A percentile compares a stretch with the other conserved stretches of the same genome.
Evolutionary conservation across 2,329 filamentous ascomycete species (phyloP).

Genomic region (Aspergillus sclerotialis): DNA sequence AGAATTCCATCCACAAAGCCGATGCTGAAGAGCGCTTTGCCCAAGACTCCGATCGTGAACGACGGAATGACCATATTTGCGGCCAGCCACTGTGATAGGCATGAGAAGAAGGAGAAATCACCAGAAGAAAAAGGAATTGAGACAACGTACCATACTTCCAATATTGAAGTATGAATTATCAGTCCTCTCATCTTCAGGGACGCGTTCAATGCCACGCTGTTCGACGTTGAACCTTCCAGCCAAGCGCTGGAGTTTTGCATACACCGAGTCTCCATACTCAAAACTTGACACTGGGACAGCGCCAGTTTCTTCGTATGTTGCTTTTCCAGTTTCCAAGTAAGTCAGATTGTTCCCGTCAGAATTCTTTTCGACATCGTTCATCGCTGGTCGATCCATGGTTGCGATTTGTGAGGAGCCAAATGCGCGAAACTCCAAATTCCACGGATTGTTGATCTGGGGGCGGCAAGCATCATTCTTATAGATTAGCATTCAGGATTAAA

Average conservation of each 20-base stretch:
- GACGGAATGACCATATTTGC: conserved; percentile 72
- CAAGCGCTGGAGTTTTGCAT: conserved; percentile 55
- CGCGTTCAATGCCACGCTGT: conserved; percentile 68
- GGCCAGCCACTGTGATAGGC: conserved; percentile 57
- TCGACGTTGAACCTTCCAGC: conserved; percentile 63
- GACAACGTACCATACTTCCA: conserved; percentile 58
- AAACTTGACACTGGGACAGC: conserved; percentile 55
- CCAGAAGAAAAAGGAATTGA: too few relatives aligned
- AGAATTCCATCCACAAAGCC: conserved; percentile 68
- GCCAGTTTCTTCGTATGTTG: too few relatives aligned
- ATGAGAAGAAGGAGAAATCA: conserved; percentile 5
- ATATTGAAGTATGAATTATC: conserved; percentile 61
- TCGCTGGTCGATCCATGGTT: background rate
- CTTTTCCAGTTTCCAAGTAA: too few relatives aligned
- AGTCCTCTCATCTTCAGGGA: conserved; percentile 61
- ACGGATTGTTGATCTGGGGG: conserved; percentile 1
- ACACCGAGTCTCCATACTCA: conserved; percentile 48
- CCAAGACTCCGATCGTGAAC: conserved; percentile 68
- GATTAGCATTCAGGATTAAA: background rate
- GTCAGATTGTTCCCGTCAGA: background rate
- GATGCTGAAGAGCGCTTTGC: conserved; percentile 60
- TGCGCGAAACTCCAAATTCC: conserved; percentile 1
- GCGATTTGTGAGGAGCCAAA: background rate
- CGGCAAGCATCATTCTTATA: background rate
- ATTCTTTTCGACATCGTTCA: background rate